A percentile compares a stretch with the other conserved stretches of the same genome.
phyloP scores from a whole-genome alignment of 2,329 filamentous ascomycete genomes.

The Endothia cerciana region DNA sequence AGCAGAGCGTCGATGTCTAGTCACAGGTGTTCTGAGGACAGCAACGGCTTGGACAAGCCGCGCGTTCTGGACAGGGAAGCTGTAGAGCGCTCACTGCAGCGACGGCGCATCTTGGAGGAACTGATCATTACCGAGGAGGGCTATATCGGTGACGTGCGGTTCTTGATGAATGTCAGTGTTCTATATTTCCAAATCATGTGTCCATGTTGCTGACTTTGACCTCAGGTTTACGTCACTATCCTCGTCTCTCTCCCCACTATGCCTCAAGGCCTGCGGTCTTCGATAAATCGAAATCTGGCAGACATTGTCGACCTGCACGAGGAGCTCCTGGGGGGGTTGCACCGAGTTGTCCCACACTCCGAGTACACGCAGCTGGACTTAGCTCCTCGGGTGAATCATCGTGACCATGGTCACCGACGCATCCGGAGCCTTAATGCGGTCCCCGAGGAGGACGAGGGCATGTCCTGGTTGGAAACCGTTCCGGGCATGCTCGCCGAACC shows the following conservation, averaged over 20 bases:
- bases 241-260: constrained; percentile 71
- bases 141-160: constrained; percentile 86
- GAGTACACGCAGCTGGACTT: constrained; percentile 57
- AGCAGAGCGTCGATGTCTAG: constrained; percentile 63
- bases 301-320: constrained; percentile 85
- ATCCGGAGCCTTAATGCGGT: constrained; percentile 55
- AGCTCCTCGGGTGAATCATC: constrained; percentile 22
- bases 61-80: constrained; percentile 66
- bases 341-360: constrained; percentile 70
- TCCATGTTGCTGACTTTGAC: constrained; percentile 25
- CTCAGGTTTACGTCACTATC: constrained; percentile 74
- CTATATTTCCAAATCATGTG: not conserved
- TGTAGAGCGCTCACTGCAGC: constrained; percentile 72
- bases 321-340: constrained; percentile 75
- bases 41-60: constrained; percentile 62
- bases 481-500: constrained; percentile 62
- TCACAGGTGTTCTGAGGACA: constrained; percentile 67
- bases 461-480: constrained; percentile 49
- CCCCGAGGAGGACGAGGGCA: constrained; percentile 44
- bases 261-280: constrained; percentile 66
- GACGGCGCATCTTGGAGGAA: constrained; percentile 82
- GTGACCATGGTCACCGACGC: constrained; percentile 44
- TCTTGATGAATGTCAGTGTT: constrained; percentile 75
- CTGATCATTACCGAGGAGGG: constrained; percentile 83
- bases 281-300: constrained; percentile 78